Percentiles rank a stretch among this genome's conserved stretches.
Evolutionary conservation across 164 flowering plant genomes (phyloP).

Genomic region (Tetrastigma voinierianum): DNA sequence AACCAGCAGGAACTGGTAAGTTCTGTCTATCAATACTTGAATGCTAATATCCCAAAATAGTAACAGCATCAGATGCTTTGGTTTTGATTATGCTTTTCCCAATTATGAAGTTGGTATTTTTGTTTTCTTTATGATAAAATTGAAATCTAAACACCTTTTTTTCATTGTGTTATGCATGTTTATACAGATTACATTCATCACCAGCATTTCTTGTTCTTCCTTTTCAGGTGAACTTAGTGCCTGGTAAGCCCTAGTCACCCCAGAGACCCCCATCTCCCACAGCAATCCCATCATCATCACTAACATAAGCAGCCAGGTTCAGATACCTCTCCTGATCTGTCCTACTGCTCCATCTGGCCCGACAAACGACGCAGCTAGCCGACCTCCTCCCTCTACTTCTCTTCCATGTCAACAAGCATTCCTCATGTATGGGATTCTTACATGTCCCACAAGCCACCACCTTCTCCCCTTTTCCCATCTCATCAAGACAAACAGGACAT

Average conservation of each 20-base stretch:
- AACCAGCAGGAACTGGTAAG: no score
- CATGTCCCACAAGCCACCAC: slow-evolving; percentile 68
- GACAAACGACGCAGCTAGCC: slow-evolving; percentile 72
- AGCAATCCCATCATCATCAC: slow-evolving; percentile 27
- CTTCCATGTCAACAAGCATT: slow-evolving; percentile 75
- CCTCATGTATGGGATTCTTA: slow-evolving; percentile 64
- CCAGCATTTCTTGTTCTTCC: no score
- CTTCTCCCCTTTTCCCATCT: slow-evolving; percentile 43
- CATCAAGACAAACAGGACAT: slow-evolving; percentile 88
- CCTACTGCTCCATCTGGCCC: slow-evolving; percentile 68
- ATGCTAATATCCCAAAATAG: no score
- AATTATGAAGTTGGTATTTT: no score
- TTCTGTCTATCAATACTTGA: no score
- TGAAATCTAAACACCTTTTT: no score
- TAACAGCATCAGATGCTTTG: no score
- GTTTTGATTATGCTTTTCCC: no score
- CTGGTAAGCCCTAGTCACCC: slow-evolving; percentile 12
- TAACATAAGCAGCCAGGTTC: slow-evolving; percentile 61
- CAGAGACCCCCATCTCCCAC: slow-evolving; percentile 15
- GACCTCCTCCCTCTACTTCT: slow-evolving; percentile 61
- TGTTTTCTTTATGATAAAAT: no score
- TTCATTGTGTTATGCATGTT: no score
- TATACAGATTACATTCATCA: no score
- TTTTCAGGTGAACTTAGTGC: no score
- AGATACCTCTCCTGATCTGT: slow-evolving; percentile 56